phyloP scores from a whole-genome alignment of 2,329 filamentous ascomycete genomes.

The Beauveria australis region DNA sequence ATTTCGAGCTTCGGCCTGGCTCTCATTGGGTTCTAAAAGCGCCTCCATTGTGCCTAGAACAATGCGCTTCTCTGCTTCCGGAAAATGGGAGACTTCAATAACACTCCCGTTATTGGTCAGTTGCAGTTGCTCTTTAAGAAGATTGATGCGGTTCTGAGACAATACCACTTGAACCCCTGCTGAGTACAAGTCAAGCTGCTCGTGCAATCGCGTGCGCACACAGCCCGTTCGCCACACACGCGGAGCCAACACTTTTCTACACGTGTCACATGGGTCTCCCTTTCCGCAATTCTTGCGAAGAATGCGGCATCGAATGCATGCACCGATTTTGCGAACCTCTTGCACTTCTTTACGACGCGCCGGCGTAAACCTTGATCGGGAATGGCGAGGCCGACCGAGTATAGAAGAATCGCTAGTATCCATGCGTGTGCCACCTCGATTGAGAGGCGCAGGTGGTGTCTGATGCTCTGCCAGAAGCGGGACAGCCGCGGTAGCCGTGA shows the following conservation, averaged over 20 bases:
- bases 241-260: slow-evolving; percentile 53
- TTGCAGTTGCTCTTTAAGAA: slow-evolving; percentile 41
- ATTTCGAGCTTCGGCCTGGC: slow-evolving; percentile 26
- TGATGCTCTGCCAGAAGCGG: slow-evolving; percentile 23
- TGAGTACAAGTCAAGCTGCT: slow-evolving; percentile 55
- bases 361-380: slow-evolving; percentile 49
- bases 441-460: slow-evolving; percentile 25
- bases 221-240: slow-evolving; percentile 59
- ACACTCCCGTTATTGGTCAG: slow-evolving; percentile 40
- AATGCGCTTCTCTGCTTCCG: slow-evolving; percentile 38
- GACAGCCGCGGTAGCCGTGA: slow-evolving; percentile 28
- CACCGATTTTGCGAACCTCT: slow-evolving; percentile 55
- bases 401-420: slow-evolving; percentile 34
- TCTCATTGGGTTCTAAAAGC: slow-evolving; percentile 27
- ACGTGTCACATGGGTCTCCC: slow-evolving; percentile 55
- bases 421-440: slow-evolving; percentile 45
- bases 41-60: slow-evolving; percentile 27
- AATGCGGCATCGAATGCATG: slow-evolving; percentile 58
- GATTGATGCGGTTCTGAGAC: slow-evolving; percentile 50
- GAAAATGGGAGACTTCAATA: slow-evolving; percentile 54
- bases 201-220: slow-evolving; percentile 52
- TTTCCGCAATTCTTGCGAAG: slow-evolving; percentile 59
- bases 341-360: slow-evolving; percentile 56
- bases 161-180: slow-evolving; percentile 56
- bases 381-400: slow-evolving; percentile 43